Base-by-base conservation (phyloP, 352 stramenopile genomes). In the Phytophthora ramorum region DNA sequence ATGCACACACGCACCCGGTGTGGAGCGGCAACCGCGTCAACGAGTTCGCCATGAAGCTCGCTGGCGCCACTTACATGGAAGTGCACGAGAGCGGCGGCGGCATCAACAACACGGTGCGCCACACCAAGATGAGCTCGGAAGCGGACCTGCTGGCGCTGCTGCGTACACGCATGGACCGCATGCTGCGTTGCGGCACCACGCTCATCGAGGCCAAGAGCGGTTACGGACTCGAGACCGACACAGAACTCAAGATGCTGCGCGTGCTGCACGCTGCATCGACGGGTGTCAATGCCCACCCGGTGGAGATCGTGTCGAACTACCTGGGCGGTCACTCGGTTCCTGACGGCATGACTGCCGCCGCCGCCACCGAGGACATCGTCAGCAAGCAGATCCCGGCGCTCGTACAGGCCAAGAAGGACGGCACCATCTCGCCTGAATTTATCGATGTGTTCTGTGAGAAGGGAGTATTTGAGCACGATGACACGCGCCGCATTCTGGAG, bases 401-500 rank as follows among this genome's bases (percentile, higher is more conserved):
- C 16, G 66, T 85, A 14, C 66, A 90, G 56, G 81, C 87, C 40
- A 91, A 89, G 51, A 75, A 86, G 38, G 75, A 90, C 28, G 85
- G 87, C 13, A 71, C 72, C 26, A 89, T 96, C 50, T 91, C 86
- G 20, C 83, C 85, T 13, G 83, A 94, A 61, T 90, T 94, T 61
- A 94, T 96, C 43, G 81, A 96, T 48, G 84, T 92, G 26, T 96
- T 96, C 59, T 96, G 87, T 63, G 85, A 96, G 69, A 93, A 93
- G 64, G 83, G 84, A 0, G 86, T 96, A 4, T 96, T 94, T 43
- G 84, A 96, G 66, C 79, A 84, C 34, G 78, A 91, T 16, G 83
- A 94, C 45, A 90, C 75, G n/a, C 72, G 82, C 30, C 78, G 82
- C 37, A 94, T 96, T 63, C 60, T 96, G 19, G 73, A 83, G 26